Evolutionary conservation across 2,329 filamentous ascomycete species (phyloP).

Genomic region (Sporothrix protearum): DNA sequence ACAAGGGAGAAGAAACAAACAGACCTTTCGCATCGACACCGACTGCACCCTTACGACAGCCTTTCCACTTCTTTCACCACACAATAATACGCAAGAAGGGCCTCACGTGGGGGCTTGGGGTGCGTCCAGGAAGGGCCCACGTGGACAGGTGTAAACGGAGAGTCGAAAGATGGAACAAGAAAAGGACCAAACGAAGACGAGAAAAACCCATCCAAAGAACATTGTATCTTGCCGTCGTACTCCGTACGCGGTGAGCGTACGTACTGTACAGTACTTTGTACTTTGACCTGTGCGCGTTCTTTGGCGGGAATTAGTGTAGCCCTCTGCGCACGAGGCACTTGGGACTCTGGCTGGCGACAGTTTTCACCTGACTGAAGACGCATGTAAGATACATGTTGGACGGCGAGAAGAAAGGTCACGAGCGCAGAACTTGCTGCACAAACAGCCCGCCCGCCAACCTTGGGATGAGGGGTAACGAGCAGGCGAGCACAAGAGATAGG

Average conservation of each 20-base stretch:
- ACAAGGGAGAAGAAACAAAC: background rate
- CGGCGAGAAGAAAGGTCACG: background rate
- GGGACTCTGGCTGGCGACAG: no score
- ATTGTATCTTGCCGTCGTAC: background rate
- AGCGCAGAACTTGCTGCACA: background rate
- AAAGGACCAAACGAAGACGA: background rate
- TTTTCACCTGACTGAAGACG: no score
- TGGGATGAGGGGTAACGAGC: background rate
- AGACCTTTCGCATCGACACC: background rate
- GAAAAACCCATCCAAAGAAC: no score
- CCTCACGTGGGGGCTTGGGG: background rate
- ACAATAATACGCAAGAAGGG: background rate
- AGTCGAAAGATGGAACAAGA: background rate
- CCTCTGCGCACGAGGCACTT: background rate
- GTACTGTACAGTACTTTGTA: background rate
- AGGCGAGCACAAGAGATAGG: background rate
- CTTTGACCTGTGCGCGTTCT: background rate
- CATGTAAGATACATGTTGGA: background rate
- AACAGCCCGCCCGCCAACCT: background rate
- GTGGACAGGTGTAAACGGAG: background rate
- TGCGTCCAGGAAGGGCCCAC: background rate
- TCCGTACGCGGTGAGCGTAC: background rate
- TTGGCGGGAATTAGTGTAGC: background rate
- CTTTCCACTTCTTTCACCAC: background rate
- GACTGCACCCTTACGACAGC: background rate